phyloP scores from a whole-genome alignment of 345 rosid genomes.

The Gossypium australe region DNA sequence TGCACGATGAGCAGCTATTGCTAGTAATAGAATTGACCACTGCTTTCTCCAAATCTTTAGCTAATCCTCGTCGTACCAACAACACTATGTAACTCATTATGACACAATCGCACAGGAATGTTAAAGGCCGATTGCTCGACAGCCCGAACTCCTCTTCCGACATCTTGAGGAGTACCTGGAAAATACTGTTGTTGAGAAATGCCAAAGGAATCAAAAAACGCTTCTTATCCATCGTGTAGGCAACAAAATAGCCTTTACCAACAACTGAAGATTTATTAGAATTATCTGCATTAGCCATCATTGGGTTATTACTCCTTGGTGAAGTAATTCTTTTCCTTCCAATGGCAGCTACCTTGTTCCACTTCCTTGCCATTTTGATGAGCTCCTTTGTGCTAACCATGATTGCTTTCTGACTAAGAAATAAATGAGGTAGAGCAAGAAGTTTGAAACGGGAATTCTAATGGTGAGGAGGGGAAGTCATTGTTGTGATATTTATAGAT shows the following conservation, averaged over 20 bases:
- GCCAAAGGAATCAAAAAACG: background rate
- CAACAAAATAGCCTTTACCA: background rate
- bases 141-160: conserved; percentile 15
- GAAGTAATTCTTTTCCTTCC: conserved; percentile 3
- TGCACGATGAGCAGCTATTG: background rate
- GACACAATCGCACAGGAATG: conserved; percentile 7
- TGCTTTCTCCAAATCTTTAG: background rate
- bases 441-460: background rate
- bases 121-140: conserved; percentile 3
- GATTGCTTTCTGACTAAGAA: background rate
- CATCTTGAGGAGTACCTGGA: conserved; percentile 12
- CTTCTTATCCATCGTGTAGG: conserved; percentile 12
- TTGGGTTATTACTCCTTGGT: background rate
- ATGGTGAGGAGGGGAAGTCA: background rate
- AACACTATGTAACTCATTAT: conserved; percentile 6
- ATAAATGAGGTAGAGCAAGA: background rate
- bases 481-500: background rate
- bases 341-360: background rate
- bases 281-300: background rate
- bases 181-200: conserved; percentile 4
- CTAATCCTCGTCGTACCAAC: background rate
- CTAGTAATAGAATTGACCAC: background rate
- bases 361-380: background rate
- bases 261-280: background rate
- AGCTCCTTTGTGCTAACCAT: background rate